Conservation (phyloP, 1,284 basidiomycete species). For the Leccinum solheimii region DNA sequence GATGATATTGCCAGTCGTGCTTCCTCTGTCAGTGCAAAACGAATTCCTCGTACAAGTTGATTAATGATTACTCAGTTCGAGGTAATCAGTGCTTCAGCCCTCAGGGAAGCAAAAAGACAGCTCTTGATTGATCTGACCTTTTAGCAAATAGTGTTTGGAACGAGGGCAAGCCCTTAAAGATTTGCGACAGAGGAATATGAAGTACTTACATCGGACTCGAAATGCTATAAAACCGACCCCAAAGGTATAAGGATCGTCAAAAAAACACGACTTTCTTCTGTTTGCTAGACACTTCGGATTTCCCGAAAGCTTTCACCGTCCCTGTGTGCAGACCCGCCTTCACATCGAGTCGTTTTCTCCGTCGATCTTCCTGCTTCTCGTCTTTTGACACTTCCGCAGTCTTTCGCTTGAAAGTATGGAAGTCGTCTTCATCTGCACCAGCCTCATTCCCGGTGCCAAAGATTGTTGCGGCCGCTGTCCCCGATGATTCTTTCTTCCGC, state of each 20-base stretch:
- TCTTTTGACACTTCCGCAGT: constrained; percentile 60
- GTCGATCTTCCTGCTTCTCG: constrained; percentile 50
- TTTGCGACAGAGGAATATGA: not conserved
- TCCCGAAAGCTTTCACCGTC: not conserved
- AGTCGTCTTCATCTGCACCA: constrained; percentile 92
- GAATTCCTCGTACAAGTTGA: not conserved
- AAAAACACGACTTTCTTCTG: constrained; percentile 62
- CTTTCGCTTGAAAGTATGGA: constrained; percentile 74
- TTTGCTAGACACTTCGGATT: constrained; percentile 1
- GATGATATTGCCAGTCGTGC: no score
- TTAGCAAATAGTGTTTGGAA: not conserved
- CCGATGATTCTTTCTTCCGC: constrained; percentile 53
- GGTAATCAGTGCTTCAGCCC: not conserved
- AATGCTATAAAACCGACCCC: not conserved
- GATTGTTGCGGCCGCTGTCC: constrained; percentile 36
- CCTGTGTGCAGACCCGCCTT: constrained; percentile 48
- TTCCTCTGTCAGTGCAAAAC: not conserved
- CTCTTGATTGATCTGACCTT: not conserved
- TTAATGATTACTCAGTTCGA: not conserved
- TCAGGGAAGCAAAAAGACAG: not conserved
- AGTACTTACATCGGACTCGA: not conserved
- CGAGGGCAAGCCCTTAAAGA: not conserved
- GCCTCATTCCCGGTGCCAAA: constrained; percentile 55
- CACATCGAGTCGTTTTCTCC: constrained; percentile 44
- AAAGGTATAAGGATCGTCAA: constrained; percentile 29